Percentiles rank a stretch among this genome's conserved stretches.
Evolutionary conservation across 139 green algal genomes (phyloP).

Genomic region (Auxenochlorella pyrenoidosa): DNA sequence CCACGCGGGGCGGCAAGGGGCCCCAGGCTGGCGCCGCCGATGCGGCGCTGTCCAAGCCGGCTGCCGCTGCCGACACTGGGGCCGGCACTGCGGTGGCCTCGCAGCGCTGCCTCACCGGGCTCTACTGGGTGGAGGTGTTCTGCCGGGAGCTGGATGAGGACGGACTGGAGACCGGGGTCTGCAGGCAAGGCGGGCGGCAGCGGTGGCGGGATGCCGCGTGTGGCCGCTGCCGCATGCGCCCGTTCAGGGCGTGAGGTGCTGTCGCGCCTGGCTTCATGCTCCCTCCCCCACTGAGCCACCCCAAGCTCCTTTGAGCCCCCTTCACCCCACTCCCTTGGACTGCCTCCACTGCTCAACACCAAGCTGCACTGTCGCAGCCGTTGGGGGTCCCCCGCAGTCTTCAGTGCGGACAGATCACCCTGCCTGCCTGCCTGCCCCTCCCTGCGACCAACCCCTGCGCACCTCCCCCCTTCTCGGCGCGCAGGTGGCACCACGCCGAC

Average conservation of each 20-base stretch:
- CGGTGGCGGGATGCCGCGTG: background rate
- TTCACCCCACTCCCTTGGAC: too few species aligned
- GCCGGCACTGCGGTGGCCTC: background rate
- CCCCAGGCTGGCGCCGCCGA: background rate
- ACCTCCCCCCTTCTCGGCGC: background rate
- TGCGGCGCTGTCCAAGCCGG: too few species aligned
- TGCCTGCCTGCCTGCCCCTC: too few species aligned
- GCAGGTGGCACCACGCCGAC: conserved; percentile 88
- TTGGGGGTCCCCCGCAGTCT: too few species aligned
- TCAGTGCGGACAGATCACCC: too few species aligned
- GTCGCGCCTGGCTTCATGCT: too few species aligned
- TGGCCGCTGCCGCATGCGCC: too few species aligned
- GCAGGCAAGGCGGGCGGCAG: background rate
- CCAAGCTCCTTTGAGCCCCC: too few species aligned
- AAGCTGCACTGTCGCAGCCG: too few species aligned
- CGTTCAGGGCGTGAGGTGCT: too few species aligned
- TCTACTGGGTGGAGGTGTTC: conserved; percentile 87
- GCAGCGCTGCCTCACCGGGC: conserved; percentile 22
- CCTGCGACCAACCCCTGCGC: background rate
- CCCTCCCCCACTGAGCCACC: too few species aligned
- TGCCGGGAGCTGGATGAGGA: conserved; percentile 54
- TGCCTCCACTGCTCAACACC: too few species aligned
- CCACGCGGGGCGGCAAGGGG: conserved; percentile 1
- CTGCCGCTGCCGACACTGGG: background rate
- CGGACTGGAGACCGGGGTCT: background rate